Percentiles rank a stretch among this genome's conserved stretches.
These are phyloP conservation scores for Leishmania tropica DNA, from an alignment of 208 protist genomes.

Conservation along the genomic window DNA sequence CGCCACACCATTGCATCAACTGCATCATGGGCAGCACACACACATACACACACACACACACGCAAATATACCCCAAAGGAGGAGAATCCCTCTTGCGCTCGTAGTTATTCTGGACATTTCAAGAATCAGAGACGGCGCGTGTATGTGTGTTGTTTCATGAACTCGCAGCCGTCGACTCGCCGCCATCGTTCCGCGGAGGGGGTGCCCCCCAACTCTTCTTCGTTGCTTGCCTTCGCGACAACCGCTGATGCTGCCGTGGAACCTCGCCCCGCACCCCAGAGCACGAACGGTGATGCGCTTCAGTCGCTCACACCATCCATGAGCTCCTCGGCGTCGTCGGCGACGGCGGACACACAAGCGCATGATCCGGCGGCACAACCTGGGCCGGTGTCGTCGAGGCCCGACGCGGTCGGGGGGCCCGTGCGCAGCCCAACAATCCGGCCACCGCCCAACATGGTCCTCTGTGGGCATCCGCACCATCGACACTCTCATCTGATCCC, in stretches of 20 bases:
- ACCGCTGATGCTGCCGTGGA: neutral
- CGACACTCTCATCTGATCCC: neutral
- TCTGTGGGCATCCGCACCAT: neutral
- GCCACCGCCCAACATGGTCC: neutral
- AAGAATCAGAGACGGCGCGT: neutral
- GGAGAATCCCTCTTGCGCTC: neutral
- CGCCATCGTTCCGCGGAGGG: neutral
- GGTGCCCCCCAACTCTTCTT: neutral
- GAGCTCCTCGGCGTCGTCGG: constrained; percentile 1
- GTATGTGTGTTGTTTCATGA: neutral
- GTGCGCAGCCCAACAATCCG: constrained; percentile 22
- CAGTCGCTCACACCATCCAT: neutral
- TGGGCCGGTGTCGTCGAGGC: neutral
- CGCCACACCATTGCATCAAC: neutral
- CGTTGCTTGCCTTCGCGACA: neutral
- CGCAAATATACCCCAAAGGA: neutral
- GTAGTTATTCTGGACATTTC: neutral
- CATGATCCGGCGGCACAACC: neutral
- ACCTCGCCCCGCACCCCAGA: neutral
- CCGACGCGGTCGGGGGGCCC: neutral
- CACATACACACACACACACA: constrained; percentile 14
- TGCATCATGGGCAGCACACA: neutral
- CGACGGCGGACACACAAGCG: neutral
- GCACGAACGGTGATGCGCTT: neutral
- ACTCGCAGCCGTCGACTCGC: neutral